phyloP scores from a whole-genome alignment of 495 filamentous ascomycete species.

The Penicillium dipodomyicola region DNA sequence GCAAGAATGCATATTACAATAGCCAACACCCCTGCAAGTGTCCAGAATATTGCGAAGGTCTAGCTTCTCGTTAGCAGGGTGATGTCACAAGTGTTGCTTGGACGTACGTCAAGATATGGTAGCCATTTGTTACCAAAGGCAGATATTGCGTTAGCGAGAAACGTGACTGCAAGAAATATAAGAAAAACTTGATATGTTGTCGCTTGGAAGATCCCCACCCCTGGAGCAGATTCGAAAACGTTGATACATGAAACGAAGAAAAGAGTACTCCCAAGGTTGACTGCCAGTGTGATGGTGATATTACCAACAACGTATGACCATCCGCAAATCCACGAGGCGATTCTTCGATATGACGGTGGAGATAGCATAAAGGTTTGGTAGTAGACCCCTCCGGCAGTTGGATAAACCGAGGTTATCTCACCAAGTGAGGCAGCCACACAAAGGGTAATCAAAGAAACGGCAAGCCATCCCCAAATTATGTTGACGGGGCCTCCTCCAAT shows the following conservation, averaged over 20 bases:
- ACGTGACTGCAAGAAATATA: slow-evolving; percentile 56
- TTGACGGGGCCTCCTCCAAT: slow-evolving; percentile 57
- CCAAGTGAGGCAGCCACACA: slow-evolving; percentile 63
- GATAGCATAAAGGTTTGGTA: slow-evolving; percentile 62
- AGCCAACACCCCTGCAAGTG: slow-evolving; percentile 50
- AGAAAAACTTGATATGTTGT: slow-evolving; percentile 48
- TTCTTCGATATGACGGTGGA: slow-evolving; percentile 47
- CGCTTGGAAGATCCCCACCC: slow-evolving; percentile 20
- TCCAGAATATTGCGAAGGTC: slow-evolving; percentile 62
- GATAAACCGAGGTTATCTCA: slow-evolving; percentile 66
- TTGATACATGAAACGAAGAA: slow-evolving; percentile 27
- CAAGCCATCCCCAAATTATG: slow-evolving; percentile 62
- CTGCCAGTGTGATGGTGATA: slow-evolving; percentile 47
- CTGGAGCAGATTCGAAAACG: slow-evolving; percentile 41
- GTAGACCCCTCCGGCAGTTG: slow-evolving; percentile 62
- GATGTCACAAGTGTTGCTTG: slow-evolving; percentile 27
- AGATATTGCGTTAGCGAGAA: slow-evolving; percentile 31
- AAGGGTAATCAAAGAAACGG: slow-evolving; percentile 61
- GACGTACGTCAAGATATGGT: slow-evolving; percentile 48
- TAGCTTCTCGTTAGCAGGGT: slow-evolving; percentile 34
- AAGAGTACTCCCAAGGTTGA: slow-evolving; percentile 31
- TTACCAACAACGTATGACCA: slow-evolving; percentile 69
- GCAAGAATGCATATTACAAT: slow-evolving; percentile 54
- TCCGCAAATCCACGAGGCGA: slow-evolving; percentile 63
- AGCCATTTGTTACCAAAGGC: slow-evolving; percentile 25